phyloP scores from a whole-genome alignment of 2,329 filamentous ascomycete genomes.

The Penicillium thymicola region DNA sequence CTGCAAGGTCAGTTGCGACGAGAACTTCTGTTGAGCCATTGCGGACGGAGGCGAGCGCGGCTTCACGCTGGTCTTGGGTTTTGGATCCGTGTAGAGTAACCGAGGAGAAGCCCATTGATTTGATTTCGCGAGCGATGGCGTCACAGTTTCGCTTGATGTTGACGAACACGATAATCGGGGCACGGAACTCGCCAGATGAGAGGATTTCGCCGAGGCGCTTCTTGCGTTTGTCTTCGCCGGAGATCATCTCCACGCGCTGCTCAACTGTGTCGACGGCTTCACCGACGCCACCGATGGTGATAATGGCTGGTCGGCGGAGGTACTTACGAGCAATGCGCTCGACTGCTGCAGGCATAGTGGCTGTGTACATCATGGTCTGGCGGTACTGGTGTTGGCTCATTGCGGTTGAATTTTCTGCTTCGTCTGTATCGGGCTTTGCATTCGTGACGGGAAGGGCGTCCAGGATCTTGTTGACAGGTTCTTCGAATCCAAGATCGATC shows the following conservation, averaged over 20 bases:
- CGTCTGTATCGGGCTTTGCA: slow-evolving; percentile 91
- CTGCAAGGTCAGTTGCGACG: slow-evolving; percentile 92
- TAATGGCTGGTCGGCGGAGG: slow-evolving; percentile 84
- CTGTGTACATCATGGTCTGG: slow-evolving; percentile 99
- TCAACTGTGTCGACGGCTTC: slow-evolving; percentile 98
- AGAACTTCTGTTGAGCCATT: slow-evolving; percentile 78
- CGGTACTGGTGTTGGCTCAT: slow-evolving; percentile 86
- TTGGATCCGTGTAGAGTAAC: slow-evolving; percentile 94
- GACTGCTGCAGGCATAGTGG: slow-evolving; percentile 89
- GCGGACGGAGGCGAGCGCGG: slow-evolving; percentile 80
- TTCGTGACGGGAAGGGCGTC: slow-evolving; percentile 89
- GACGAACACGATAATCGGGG: slow-evolving; percentile 98
- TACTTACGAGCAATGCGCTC: slow-evolving; percentile 98
- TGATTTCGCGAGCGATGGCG: slow-evolving; percentile 88
- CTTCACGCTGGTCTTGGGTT: slow-evolving; percentile 96
- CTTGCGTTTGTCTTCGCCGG: slow-evolving; percentile 93
- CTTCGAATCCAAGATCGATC: slow-evolving; percentile 98
- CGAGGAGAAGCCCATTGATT: slow-evolving; percentile 83
- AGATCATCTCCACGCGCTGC: slow-evolving; percentile 88
- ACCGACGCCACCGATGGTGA: slow-evolving; percentile 89
- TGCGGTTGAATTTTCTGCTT: slow-evolving; percentile 78
- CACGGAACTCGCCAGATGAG: slow-evolving; percentile 70
- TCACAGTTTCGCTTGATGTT: slow-evolving; percentile 99
- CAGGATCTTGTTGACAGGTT: slow-evolving; percentile 95
- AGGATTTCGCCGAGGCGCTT: slow-evolving; percentile 92